Percentiles rank a stretch among this genome's conserved stretches.
These are phyloP conservation scores for Glycyrrhiza uralensis DNA, from an alignment of 306 rosid species.

Conservation along the genomic window DNA sequence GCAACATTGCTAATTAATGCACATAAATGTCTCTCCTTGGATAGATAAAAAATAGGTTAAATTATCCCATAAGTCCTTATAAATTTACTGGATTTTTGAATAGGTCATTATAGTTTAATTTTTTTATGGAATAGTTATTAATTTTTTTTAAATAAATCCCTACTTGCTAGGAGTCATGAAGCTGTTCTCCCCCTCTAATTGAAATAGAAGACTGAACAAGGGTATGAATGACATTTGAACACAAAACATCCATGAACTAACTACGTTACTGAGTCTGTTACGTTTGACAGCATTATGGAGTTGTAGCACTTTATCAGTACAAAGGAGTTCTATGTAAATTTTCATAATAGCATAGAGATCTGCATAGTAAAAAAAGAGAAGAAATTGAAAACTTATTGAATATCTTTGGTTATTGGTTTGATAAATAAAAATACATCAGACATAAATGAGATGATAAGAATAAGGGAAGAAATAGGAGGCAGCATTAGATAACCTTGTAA, in stretches of 20 bases:
- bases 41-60: neutral
- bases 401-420: neutral
- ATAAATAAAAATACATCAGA: slow-evolving; percentile 4
- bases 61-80: too few relatives aligned
- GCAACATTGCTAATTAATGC: neutral
- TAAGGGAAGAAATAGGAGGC: slow-evolving; percentile 5
- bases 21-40: neutral
- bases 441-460: neutral
- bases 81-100: too few relatives aligned
- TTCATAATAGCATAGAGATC: neutral
- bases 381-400: neutral
- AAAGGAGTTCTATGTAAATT: neutral
- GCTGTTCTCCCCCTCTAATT: neutral
- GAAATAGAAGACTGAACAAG: neutral
- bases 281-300: neutral
- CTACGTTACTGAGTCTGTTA: neutral
- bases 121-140: too few relatives aligned
- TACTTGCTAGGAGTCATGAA: too few relatives aligned
- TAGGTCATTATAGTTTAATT: too few relatives aligned
- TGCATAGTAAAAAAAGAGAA: neutral
- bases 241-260: neutral
- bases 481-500: slow-evolving; percentile 64
- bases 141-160: too few relatives aligned
- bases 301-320: neutral
- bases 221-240: neutral